These are phyloP conservation scores for Phanerodontia chrysosporium DNA, from an alignment of 768 basidiomycete genomes.

Conservation along the genomic window DNA sequence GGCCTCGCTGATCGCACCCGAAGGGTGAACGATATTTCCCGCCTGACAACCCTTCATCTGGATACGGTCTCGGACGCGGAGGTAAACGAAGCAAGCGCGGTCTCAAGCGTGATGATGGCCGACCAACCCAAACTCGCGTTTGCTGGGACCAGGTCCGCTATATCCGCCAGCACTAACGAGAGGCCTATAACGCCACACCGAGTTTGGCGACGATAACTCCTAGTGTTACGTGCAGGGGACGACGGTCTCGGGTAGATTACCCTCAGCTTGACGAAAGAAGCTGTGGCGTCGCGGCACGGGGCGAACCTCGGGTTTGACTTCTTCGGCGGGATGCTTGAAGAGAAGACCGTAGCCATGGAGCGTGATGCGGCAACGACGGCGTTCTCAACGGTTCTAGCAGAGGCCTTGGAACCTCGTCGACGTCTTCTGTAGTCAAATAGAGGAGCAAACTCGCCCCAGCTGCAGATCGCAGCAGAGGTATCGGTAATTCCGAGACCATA, in stretches of 20 bases:
- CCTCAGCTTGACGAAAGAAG: conserved; percentile 26
- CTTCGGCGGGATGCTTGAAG: conserved; percentile 24
- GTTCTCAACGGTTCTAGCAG: neutral
- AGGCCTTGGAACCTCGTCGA: neutral
- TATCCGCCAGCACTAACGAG: neutral
- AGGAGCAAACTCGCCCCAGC: neutral
- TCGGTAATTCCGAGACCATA: neutral
- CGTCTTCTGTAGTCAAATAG: neutral
- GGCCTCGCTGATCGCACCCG: neutral
- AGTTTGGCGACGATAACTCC: too few species aligned
- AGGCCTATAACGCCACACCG: too few species aligned
- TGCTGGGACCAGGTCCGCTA: neutral
- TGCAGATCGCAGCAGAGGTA: neutral
- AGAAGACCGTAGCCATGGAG: conserved; percentile 26
- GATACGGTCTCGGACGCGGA: neutral
- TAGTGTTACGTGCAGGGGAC: too few species aligned
- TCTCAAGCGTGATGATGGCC: neutral
- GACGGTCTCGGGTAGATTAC: too few species aligned
- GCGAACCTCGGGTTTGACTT: conserved; percentile 15
- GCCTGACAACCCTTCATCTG: neutral
- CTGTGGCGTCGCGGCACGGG: conserved; percentile 26
- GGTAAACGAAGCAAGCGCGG: neutral
- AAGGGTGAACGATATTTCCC: neutral
- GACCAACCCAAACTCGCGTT: neutral
- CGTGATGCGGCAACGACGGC: neutral